These are phyloP conservation scores for Penicillium macrosclerotiorum DNA, from an alignment of 495 filamentous ascomycete species.

Conservation along the genomic window DNA sequence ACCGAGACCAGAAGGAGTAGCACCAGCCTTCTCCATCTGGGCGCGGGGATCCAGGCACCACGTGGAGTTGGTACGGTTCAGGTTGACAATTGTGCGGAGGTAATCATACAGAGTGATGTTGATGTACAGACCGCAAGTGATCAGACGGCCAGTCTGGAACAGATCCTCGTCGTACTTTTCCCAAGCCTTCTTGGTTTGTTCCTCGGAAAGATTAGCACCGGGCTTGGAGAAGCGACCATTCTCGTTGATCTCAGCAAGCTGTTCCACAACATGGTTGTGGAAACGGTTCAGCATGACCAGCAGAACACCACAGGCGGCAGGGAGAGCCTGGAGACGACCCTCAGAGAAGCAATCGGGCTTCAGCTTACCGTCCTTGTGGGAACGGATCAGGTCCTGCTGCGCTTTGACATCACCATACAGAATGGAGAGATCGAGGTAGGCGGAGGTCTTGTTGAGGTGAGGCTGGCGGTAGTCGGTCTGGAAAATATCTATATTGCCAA, in stretches of 20 bases:
- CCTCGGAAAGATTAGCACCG: constrained; percentile 39
- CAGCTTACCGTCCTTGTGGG: constrained; percentile 55
- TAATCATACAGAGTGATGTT: constrained; percentile 84
- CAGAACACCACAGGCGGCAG: constrained; percentile 54
- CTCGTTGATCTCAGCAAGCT: constrained; percentile 69
- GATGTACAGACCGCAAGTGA: constrained; percentile 80
- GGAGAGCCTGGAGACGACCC: constrained; percentile 53
- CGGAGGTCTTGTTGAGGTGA: constrained; percentile 55
- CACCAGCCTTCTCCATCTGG: constrained; percentile 48
- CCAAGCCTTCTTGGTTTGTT: constrained; percentile 57
- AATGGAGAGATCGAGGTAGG: constrained; percentile 58
- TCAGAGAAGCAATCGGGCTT: constrained; percentile 60
- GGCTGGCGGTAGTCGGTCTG: constrained; percentile 55
- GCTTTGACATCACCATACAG: constrained; percentile 57
- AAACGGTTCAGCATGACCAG: constrained; percentile 62
- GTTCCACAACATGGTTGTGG: constrained; percentile 75
- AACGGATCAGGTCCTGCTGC: constrained; percentile 55
- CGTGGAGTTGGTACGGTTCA: constrained; percentile 71
- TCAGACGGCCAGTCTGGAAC: constrained; percentile 76
- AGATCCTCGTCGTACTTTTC: constrained; percentile 77
- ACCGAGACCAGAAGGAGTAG: constrained; percentile 63
- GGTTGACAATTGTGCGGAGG: constrained; percentile 78
- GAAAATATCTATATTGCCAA: constrained; percentile 46
- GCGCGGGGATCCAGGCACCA: constrained; percentile 66
- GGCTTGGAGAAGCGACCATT: constrained; percentile 67